Evolutionary conservation across 1,284 basidiomycete genomes (phyloP).

Genomic region (Ustilago xerochloae): DNA sequence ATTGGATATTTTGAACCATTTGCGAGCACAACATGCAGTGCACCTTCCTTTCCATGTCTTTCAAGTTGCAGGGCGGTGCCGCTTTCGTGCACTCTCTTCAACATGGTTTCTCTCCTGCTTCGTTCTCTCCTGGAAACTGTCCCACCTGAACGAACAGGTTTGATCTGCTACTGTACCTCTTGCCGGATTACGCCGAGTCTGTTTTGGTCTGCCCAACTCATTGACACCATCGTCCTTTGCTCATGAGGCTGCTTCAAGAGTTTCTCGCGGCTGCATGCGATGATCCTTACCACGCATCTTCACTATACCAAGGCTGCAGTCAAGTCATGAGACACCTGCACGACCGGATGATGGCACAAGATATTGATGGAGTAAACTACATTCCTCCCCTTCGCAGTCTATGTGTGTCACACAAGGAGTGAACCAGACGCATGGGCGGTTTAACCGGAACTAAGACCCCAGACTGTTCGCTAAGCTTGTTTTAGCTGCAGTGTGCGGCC

Average conservation of each 20-base stretch:
- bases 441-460: conserved; percentile 11
- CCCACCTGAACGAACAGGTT: too few species aligned
- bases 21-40: background rate
- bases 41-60: conserved; percentile 9
- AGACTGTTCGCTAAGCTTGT: too few species aligned
- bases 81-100: conserved; percentile 2
- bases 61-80: background rate
- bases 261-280: background rate
- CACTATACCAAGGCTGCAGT: background rate
- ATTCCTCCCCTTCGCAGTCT: conserved; percentile 10
- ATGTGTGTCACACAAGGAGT: background rate
- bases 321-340: too few species aligned
- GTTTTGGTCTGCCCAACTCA: too few species aligned
- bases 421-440: background rate
- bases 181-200: too few species aligned
- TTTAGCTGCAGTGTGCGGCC: background rate
- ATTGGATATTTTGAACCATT: background rate
- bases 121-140: background rate
- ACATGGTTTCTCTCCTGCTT: background rate
- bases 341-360: background rate
- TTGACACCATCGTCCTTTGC: too few species aligned
- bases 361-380: background rate
- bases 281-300: background rate
- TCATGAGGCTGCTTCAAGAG: too few species aligned
- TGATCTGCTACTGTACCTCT: too few species aligned